phyloP scores from a whole-genome alignment of 2,329 filamentous ascomycete species.

The Phyllosticta ampelicida region DNA sequence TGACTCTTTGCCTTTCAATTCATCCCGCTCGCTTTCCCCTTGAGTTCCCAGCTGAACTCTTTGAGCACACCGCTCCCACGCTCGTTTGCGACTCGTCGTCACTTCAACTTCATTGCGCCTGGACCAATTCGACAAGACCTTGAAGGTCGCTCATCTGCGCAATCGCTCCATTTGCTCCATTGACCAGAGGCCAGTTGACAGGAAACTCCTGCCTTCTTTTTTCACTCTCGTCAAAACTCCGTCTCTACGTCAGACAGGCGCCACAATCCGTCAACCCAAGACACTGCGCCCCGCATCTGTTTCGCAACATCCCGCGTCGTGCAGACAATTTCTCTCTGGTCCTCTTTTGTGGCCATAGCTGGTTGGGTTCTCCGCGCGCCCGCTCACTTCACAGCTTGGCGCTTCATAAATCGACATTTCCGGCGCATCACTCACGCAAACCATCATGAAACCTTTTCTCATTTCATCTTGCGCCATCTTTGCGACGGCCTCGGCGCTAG shows the following conservation, averaged over 20 bases:
- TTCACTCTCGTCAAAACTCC: neutral
- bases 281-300: neutral
- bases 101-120: neutral
- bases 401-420: neutral
- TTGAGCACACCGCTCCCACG: neutral
- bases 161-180: neutral
- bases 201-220: neutral
- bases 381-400: neutral
- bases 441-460: neutral
- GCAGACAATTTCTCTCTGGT: neutral
- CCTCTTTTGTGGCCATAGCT: neutral
- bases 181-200: neutral
- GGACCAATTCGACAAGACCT: neutral
- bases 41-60: neutral
- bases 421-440: neutral
- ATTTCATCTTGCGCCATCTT: slow-evolving; percentile 1
- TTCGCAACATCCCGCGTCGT: neutral
- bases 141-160: too few species aligned
- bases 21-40: neutral
- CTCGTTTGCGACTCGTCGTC: neutral
- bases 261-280: neutral
- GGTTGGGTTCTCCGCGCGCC: neutral
- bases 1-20: neutral
- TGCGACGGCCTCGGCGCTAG: slow-evolving; percentile 4
- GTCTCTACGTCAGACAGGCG: neutral